Percentiles rank a stretch among this genome's conserved stretches.
These are phyloP conservation scores for Salvia hispanica DNA, from an alignment of 257 asterid species.

Conservation along the genomic window DNA sequence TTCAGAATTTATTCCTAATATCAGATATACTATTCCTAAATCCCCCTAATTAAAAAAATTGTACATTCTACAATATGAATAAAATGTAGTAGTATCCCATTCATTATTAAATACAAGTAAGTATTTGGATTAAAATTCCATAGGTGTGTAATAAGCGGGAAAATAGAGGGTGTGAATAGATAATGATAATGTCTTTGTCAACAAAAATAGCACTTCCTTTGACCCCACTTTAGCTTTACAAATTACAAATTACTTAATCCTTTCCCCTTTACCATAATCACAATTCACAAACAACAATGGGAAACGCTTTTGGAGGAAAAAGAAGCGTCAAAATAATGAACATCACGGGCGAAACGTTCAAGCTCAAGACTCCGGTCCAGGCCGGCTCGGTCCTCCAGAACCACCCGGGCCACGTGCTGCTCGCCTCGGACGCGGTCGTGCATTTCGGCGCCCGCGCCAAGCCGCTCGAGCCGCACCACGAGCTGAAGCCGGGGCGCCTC, in stretches of 20 bases:
- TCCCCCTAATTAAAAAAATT: too few species aligned
- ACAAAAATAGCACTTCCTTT: slow-evolving; percentile 37
- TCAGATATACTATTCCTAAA: too few species aligned
- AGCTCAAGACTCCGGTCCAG: slow-evolving; percentile 56
- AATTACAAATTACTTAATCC: not conserved
- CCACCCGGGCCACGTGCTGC: slow-evolving; percentile 63
- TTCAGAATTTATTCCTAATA: too few species aligned
- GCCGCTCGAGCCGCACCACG: slow-evolving; percentile 75
- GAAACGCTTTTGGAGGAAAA: slow-evolving; percentile 71
- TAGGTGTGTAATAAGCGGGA: too few species aligned
- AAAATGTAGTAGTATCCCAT: too few species aligned
- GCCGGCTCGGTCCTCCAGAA: slow-evolving; percentile 62
- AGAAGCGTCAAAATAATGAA: slow-evolving; percentile 73
- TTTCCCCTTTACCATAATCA: slow-evolving; percentile 9
- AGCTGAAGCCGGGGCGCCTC: slow-evolving; percentile 69
- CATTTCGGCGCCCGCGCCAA: slow-evolving; percentile 77
- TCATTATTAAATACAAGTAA: too few species aligned
- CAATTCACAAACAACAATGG: slow-evolving; percentile 40
- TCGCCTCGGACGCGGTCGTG: slow-evolving; percentile 82
- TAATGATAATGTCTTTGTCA: not conserved
- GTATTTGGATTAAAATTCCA: too few species aligned
- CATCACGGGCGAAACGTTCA: slow-evolving; percentile 68
- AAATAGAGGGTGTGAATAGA: too few species aligned
- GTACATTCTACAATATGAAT: too few species aligned
- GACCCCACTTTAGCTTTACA: slow-evolving; percentile 33